phyloP scores from a whole-genome alignment of 345 rosid genomes.

The Citrus trifoliata region DNA sequence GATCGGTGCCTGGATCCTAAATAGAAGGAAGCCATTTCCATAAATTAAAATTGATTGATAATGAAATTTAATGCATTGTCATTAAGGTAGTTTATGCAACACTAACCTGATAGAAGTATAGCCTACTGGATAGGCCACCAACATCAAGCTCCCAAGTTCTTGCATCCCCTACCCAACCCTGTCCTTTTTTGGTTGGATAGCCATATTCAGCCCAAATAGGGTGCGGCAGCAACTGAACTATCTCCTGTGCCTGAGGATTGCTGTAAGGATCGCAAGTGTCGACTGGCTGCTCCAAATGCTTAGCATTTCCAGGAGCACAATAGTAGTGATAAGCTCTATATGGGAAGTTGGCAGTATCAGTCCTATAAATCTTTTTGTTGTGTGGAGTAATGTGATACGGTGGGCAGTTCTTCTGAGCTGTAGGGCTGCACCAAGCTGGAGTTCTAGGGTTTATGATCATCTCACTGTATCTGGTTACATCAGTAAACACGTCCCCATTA shows the following conservation, averaged over 20 bases:
- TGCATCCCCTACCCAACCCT: constrained; percentile 67
- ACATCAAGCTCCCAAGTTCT: constrained; percentile 75
- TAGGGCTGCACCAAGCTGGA: constrained; percentile 47
- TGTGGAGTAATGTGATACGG: constrained; percentile 52
- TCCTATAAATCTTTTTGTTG: constrained; percentile 45
- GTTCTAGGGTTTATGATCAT: constrained; percentile 66
- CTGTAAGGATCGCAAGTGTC: constrained; percentile 66
- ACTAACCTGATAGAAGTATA: constrained; percentile 74
- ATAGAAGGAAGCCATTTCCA: not conserved
- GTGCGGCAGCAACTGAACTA: constrained; percentile 70
- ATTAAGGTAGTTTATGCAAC: not conserved
- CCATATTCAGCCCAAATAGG: constrained; percentile 71
- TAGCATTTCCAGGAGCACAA: constrained; percentile 66
- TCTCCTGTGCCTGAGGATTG: constrained; percentile 75
- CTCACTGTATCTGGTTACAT: constrained; percentile 77
- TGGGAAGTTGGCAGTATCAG: constrained; percentile 45
- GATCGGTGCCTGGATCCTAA: constrained; percentile 61
- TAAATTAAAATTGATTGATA: not conserved
- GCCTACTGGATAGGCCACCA: constrained; percentile 57
- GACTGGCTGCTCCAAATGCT: constrained; percentile 37
- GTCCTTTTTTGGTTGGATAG: constrained; percentile 56
- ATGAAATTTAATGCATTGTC: not conserved
- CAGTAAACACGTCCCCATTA: constrained; percentile 59
- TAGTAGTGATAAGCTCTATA: constrained; percentile 66
- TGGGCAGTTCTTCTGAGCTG: constrained; percentile 43